Evolutionary conservation across 306 rosid species (phyloP).

Genomic region (Lathyrus oleraceus): DNA sequence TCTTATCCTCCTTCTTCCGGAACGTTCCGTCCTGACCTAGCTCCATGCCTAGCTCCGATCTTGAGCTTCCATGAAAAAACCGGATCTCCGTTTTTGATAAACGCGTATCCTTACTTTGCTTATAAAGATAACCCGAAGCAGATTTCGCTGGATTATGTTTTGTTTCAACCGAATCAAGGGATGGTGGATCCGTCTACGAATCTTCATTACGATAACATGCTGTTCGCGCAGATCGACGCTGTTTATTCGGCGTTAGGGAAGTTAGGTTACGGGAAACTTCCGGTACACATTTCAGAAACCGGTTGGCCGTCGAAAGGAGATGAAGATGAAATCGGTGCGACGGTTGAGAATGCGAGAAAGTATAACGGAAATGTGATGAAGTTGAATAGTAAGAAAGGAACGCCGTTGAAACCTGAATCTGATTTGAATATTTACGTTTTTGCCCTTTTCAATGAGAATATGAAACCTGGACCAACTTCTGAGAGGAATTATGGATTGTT

Average conservation of each 20-base stretch:
- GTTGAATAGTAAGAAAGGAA: slow-evolving; percentile 61
- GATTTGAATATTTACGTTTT: slow-evolving; percentile 89
- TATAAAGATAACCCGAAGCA: slow-evolving; percentile 80
- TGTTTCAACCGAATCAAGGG: slow-evolving; percentile 83
- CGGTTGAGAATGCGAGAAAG: slow-evolving; percentile 78
- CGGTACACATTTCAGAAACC: slow-evolving; percentile 93
- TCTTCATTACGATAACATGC: slow-evolving; percentile 89
- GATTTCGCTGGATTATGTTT: slow-evolving; percentile 67
- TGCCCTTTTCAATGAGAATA: slow-evolving; percentile 88
- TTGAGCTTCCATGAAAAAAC: slow-evolving; percentile 72
- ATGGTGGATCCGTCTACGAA: slow-evolving; percentile 62
- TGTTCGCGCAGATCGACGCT: slow-evolving; percentile 93
- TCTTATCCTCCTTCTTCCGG: slow-evolving; percentile 93
- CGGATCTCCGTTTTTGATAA: slow-evolving; percentile 86
- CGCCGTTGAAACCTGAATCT: slow-evolving; percentile 70
- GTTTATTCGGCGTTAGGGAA: slow-evolving; percentile 65
- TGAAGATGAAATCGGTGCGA: slow-evolving; percentile 76
- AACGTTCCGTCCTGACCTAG: slow-evolving; percentile 68
- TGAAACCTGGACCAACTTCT: slow-evolving; percentile 95
- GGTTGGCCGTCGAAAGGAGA: slow-evolving; percentile 99
- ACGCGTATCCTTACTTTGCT: slow-evolving; percentile 96
- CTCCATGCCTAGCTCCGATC: slow-evolving; percentile 56
- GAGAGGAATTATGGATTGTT: slow-evolving; percentile 91
- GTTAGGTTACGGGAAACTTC: slow-evolving; percentile 61
- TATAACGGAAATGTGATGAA: slow-evolving; percentile 80